These are phyloP conservation scores for Nicotiana tomentosiformis DNA, from an alignment of 257 asterid species.

Conservation along the genomic window DNA sequence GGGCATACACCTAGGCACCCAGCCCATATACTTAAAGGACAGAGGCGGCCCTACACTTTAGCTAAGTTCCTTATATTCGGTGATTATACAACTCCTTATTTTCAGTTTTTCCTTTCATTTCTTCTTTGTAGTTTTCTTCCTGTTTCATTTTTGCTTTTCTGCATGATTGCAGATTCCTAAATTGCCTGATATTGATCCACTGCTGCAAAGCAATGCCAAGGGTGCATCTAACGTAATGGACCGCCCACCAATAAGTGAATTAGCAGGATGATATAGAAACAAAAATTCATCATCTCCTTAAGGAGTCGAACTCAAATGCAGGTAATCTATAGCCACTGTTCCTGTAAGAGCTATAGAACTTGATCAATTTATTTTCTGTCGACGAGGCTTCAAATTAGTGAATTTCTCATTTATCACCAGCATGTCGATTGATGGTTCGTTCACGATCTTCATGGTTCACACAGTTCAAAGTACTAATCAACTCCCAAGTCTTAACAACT, in stretches of 20 bases:
- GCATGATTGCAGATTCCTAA: conserved; percentile 62
- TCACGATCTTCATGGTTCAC: neutral
- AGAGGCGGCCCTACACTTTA: neutral
- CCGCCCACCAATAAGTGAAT: conserved; percentile 93
- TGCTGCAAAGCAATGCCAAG: conserved; percentile 77
- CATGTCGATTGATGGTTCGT: neutral
- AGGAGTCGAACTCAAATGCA: neutral
- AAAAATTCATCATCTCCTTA: neutral
- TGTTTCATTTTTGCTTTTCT: neutral
- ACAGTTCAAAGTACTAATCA: neutral
- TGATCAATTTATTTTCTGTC: conserved; percentile 2
- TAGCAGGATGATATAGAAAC: conserved; percentile 44
- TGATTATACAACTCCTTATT: neutral
- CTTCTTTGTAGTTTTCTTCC: neutral
- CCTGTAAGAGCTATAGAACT: neutral
- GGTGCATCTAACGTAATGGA: conserved; percentile 88
- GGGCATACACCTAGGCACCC: neutral
- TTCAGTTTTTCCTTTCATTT: neutral
- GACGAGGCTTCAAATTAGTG: neutral
- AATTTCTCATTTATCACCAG: neutral
- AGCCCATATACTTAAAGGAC: neutral
- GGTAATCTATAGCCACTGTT: neutral
- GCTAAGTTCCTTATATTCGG: neutral
- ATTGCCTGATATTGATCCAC: conserved; percentile 75
- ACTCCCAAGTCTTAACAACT: neutral